phyloP scores from a whole-genome alignment of 2,329 filamentous ascomycete genomes.

The Colletotrichum neosansevieriae region DNA sequence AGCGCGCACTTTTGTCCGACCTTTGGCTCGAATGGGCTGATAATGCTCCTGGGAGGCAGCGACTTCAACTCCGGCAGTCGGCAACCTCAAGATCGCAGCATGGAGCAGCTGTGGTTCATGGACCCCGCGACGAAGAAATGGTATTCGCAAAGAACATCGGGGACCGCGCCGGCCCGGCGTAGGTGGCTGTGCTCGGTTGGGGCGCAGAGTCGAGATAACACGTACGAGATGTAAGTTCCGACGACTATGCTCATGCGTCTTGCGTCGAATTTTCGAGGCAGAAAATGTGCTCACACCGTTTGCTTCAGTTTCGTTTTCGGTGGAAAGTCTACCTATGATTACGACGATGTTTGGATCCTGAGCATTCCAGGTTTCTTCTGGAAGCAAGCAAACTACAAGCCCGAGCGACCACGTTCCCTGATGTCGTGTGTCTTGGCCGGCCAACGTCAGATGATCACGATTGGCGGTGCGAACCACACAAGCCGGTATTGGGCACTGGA shows the following conservation, averaged over 20 bases:
- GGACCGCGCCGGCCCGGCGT: constrained; percentile 10
- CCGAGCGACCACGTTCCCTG: not conserved
- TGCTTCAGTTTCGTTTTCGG: constrained; percentile 31
- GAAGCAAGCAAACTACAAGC: not conserved
- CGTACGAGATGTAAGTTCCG: constrained; percentile 31
- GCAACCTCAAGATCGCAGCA: not conserved
- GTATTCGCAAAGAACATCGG: constrained; percentile 31
- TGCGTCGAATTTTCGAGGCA: not conserved
- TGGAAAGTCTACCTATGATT: constrained; percentile 1
- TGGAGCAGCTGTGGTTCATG: constrained; percentile 25
- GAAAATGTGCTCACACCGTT: not conserved
- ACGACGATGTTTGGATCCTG: constrained; percentile 25
- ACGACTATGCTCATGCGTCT: too few species aligned
- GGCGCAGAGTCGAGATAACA: constrained; percentile 10
- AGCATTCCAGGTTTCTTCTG: constrained; percentile 37
- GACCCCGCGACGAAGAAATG: constrained; percentile 27
- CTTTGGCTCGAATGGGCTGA: constrained; percentile 25
- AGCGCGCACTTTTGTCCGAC: constrained; percentile 13
- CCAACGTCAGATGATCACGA: constrained; percentile 29
- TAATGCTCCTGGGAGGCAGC: constrained; percentile 26
- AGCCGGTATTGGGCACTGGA: not conserved
- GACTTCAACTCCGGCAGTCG: not conserved
- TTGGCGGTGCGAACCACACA: constrained; percentile 5
- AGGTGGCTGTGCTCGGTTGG: constrained; percentile 15
- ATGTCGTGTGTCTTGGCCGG: constrained; percentile 20